These are phyloP conservation scores for Penicillium sp. DNA, from an alignment of 2,329 filamentous ascomycete species.

Conservation along the genomic window DNA sequence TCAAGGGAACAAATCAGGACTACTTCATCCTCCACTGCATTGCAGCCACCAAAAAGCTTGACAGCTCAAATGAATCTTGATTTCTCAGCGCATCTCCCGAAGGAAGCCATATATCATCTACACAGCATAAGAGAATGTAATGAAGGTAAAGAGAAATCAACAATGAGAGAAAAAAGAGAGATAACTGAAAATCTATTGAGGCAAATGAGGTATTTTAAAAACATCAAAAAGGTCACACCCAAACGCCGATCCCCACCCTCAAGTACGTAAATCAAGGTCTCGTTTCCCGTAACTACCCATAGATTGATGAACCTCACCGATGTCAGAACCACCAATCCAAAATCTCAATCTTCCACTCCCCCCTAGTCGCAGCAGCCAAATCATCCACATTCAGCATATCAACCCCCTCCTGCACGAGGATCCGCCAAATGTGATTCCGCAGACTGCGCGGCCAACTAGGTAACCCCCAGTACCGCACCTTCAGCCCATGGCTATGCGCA, in stretches of 20 bases:
- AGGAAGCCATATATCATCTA: neutral
- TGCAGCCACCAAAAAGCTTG: constrained; percentile 7
- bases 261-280: constrained; percentile 2
- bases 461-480: constrained; percentile 59
- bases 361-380: constrained; percentile 49
- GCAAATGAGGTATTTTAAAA: constrained; percentile 16
- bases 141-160: neutral
- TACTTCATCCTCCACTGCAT: constrained; percentile 10
- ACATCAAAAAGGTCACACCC: neutral
- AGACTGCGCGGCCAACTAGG: constrained; percentile 58
- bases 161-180: neutral
- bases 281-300: neutral
- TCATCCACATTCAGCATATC: constrained; percentile 63
- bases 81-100: neutral
- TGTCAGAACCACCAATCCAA: constrained; percentile 37
- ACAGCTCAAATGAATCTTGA: constrained; percentile 3
- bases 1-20: neutral
- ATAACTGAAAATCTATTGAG: constrained; percentile 5
- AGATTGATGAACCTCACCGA: neutral
- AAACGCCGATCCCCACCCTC: constrained; percentile 5
- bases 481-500: constrained; percentile 56
- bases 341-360: constrained; percentile 50
- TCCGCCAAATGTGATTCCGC: constrained; percentile 58
- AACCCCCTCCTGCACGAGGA: constrained; percentile 56
- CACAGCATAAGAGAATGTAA: neutral